Evolutionary conservation across 192 early-diverging fungal genomes (phyloP).

Genomic region (Backusella macrospora): DNA sequence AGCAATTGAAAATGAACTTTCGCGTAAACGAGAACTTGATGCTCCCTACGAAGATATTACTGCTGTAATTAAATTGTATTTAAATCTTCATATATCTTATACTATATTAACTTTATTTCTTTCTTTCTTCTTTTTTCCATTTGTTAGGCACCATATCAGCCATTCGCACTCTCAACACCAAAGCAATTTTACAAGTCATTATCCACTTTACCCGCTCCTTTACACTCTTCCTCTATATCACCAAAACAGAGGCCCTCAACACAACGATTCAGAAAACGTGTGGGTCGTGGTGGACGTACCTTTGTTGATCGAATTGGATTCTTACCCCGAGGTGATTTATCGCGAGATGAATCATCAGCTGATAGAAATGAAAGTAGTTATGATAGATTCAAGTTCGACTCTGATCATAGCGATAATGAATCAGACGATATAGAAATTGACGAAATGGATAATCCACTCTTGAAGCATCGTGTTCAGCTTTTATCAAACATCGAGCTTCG

Average conservation of each 20-base stretch:
- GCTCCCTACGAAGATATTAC: constrained; percentile 71
- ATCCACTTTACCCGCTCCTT: neutral
- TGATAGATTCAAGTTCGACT: constrained; percentile 46
- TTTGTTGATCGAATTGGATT: constrained; percentile 67
- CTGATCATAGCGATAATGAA: constrained; percentile 47
- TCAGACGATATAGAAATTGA: constrained; percentile 46
- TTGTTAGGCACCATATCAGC: constrained; percentile 54
- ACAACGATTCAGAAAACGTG: constrained; percentile 55
- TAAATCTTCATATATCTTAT: neutral
- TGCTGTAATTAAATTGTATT: constrained; percentile 53
- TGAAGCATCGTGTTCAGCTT: constrained; percentile 46
- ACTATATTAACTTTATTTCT: neutral
- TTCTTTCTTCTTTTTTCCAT: neutral
- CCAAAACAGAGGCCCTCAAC: constrained; percentile 19
- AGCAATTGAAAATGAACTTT: constrained; percentile 58
- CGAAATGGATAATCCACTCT: constrained; percentile 43
- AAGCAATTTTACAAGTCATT: constrained; percentile 42
- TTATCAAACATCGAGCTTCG: constrained; percentile 51
- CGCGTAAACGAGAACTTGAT: constrained; percentile 58
- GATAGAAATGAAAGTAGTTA: constrained; percentile 31
- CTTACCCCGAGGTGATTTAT: neutral
- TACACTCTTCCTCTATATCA: constrained; percentile 8
- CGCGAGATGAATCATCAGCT: constrained; percentile 30
- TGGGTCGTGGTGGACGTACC: constrained; percentile 81
- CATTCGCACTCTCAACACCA: constrained; percentile 41